These are phyloP conservation scores for Schizonepeta tenuifolia DNA, from an alignment of 257 asterid species.

Conservation along the genomic window DNA sequence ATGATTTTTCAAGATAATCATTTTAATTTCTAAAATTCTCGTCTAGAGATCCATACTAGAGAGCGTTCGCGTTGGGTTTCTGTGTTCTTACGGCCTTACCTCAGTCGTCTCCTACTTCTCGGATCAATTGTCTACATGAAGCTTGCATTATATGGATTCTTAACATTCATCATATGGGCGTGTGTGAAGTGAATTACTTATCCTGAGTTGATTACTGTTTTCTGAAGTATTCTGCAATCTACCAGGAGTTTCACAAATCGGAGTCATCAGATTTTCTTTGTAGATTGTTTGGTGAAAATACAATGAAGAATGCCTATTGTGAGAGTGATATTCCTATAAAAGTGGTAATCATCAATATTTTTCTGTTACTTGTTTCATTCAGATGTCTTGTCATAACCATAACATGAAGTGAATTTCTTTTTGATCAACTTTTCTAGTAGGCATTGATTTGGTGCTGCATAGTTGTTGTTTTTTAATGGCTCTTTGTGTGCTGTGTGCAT, in stretches of 20 bases:
- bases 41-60: background rate
- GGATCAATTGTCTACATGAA: slow-evolving; percentile 5
- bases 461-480: slow-evolving; percentile 5
- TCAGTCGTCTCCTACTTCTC: slow-evolving; percentile 3
- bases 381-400: background rate
- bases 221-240: slow-evolving; percentile 26
- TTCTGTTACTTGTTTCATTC: slow-evolving; percentile 19
- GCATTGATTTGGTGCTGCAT: slow-evolving; percentile 19
- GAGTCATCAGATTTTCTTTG: slow-evolving; percentile 58
- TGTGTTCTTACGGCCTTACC: background rate
- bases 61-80: background rate
- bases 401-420: background rate
- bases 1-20: too few species aligned
- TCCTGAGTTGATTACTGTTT: slow-evolving; percentile 24
- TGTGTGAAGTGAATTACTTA: slow-evolving; percentile 17
- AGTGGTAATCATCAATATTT: slow-evolving; percentile 50
- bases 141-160: slow-evolving; percentile 9
- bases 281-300: slow-evolving; percentile 48
- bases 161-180: slow-evolving; percentile 8
- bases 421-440: slow-evolving; percentile 6
- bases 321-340: slow-evolving; percentile 42
- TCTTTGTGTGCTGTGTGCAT: background rate
- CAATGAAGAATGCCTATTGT: slow-evolving; percentile 32
- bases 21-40: too few species aligned
- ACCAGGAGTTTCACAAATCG: slow-evolving; percentile 53